Conservation (phyloP, 1,139 yeast species). For the Meyerozyma smithsonii region DNA sequence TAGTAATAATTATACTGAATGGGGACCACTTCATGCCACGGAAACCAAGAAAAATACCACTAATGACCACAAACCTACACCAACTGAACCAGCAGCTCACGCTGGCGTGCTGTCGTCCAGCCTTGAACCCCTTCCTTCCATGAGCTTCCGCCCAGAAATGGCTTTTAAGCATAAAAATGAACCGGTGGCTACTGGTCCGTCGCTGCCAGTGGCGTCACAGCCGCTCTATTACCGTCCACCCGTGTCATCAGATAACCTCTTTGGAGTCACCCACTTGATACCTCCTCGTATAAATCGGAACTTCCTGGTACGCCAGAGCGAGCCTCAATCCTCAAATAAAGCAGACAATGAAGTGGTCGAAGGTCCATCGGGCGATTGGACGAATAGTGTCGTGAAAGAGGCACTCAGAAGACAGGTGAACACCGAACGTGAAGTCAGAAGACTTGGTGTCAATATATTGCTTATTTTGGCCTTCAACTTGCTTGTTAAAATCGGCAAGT, state of each 20-base stretch:
- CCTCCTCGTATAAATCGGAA: neutral
- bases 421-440: conserved; percentile 23
- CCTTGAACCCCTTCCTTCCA: neutral
- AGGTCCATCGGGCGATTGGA: conserved; percentile 39
- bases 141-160: neutral
- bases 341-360: neutral
- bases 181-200: neutral
- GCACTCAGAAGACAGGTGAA: conserved; percentile 36
- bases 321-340: neutral
- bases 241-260: conserved; percentile 1
- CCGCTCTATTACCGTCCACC: conserved; percentile 2
- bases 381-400: conserved; percentile 31
- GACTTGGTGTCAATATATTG: conserved; percentile 16
- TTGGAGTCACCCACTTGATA: neutral
- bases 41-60: neutral
- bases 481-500: conserved; percentile 13
- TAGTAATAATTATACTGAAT: neutral
- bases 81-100: neutral
- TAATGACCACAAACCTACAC: neutral
- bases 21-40: neutral
- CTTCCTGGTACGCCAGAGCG: neutral
- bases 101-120: neutral
- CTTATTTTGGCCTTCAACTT: conserved; percentile 16
- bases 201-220: neutral
- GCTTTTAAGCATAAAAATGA: neutral